Percentiles rank a stretch among this genome's conserved stretches.
These are phyloP conservation scores for Sphaerulina vaccinii DNA, from an alignment of 2,329 filamentous ascomycete species.

Conservation along the genomic window DNA sequence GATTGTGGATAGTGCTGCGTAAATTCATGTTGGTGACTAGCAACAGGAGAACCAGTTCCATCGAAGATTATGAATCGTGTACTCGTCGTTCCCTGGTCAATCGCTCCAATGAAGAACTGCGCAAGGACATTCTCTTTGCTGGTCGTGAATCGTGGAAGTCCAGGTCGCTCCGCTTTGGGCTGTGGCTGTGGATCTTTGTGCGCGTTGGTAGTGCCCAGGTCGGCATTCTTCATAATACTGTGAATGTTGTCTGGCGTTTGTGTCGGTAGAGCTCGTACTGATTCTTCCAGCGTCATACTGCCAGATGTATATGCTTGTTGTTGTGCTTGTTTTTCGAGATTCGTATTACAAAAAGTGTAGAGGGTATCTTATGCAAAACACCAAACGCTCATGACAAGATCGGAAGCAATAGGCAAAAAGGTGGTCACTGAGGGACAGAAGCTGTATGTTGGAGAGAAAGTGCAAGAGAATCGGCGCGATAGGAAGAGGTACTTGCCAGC, in stretches of 20 bases:
- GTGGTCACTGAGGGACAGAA: neutral
- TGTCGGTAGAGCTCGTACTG: slow-evolving; percentile 11
- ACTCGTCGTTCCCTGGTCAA: slow-evolving; percentile 88
- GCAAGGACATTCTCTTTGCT: slow-evolving; percentile 37
- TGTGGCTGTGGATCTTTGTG: slow-evolving; percentile 7
- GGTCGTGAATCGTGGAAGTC: slow-evolving; percentile 35
- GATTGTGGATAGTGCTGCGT: slow-evolving; percentile 79
- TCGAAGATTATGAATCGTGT: slow-evolving; percentile 91
- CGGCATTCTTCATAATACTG: slow-evolving; percentile 18
- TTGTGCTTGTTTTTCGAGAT: too few relatives aligned
- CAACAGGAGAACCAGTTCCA: slow-evolving; percentile 71
- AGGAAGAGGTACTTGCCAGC: neutral
- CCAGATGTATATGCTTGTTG: too few relatives aligned
- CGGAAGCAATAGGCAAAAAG: neutral
- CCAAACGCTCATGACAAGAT: neutral
- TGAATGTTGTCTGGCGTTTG: neutral
- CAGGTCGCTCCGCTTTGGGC: slow-evolving; percentile 24
- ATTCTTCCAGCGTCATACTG: slow-evolving; percentile 4
- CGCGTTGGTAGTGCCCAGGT: slow-evolving; percentile 13
- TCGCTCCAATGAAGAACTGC: slow-evolving; percentile 73
- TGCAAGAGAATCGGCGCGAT: neutral
- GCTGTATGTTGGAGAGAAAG: neutral
- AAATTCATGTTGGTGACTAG: slow-evolving; percentile 83
- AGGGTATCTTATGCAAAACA: too few relatives aligned
- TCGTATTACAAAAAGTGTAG: too few relatives aligned